phyloP scores from a whole-genome alignment of 768 basidiomycete genomes.

The Holtermanniella nyarrowii region DNA sequence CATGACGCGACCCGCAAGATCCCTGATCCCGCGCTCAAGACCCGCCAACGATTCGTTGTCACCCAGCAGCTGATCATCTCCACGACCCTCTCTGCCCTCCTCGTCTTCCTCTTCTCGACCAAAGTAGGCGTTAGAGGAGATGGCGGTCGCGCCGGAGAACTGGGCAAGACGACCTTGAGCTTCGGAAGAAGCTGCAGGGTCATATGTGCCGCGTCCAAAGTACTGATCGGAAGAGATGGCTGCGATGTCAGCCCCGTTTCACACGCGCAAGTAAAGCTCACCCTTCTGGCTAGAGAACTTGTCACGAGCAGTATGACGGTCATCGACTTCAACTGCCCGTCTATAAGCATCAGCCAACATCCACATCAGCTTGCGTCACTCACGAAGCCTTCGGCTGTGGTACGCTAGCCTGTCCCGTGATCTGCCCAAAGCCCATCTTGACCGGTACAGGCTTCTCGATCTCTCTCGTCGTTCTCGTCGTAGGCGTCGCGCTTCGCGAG shows the following conservation, averaged over 20 bases:
- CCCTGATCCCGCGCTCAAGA: constrained; percentile 37
- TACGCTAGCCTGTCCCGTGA: constrained; percentile 22
- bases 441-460: constrained; percentile 25
- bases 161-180: constrained; percentile 68
- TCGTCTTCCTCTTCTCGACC: constrained; percentile 64
- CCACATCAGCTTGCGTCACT: constrained; percentile 7
- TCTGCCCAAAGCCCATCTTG: constrained; percentile 35
- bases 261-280: constrained; percentile 11
- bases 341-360: constrained; percentile 7
- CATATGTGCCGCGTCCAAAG: constrained; percentile 82
- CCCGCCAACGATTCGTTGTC: constrained; percentile 36
- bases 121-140: constrained; percentile 94
- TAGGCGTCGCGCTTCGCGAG: constrained; percentile 26
- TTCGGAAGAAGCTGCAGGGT: constrained; percentile 58
- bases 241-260: constrained; percentile 4
- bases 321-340: constrained; percentile 27
- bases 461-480: constrained; percentile 21
- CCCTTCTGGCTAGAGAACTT: constrained; percentile 82
- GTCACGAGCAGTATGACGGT: constrained; percentile 55
- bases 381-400: constrained; percentile 42
- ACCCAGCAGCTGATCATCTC: constrained; percentile 25
- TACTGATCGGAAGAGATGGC: constrained; percentile 97
- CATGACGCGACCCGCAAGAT: constrained; percentile 38
- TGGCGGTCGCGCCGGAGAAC: constrained; percentile 85
- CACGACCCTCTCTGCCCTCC: constrained; percentile 50